These are phyloP conservation scores for Cytospora leucostoma DNA, from an alignment of 2,329 filamentous ascomycete species.

Conservation along the genomic window DNA sequence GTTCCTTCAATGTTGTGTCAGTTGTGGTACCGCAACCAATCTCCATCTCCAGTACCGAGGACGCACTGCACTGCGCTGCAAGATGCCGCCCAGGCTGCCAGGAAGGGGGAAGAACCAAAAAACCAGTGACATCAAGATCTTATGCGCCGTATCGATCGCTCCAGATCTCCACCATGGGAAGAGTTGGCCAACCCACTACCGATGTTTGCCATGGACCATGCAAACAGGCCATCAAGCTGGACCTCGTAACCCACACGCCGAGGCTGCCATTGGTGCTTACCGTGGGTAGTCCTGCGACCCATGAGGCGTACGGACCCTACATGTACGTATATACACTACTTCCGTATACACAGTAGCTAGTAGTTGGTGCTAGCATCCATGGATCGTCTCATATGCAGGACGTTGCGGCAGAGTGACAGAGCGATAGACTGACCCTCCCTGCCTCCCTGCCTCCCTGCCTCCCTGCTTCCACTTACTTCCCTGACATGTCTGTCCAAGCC, in stretches of 20 bases:
- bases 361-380: background rate
- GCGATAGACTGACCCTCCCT: background rate
- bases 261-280: background rate
- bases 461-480: background rate
- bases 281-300: background rate
- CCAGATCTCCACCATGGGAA: background rate
- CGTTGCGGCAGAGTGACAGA: background rate
- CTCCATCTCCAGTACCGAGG: no score
- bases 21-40: background rate
- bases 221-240: no score
- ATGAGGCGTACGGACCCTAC: background rate
- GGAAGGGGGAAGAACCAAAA: background rate
- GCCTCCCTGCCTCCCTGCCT: background rate
- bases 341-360: background rate
- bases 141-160: background rate
- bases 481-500: background rate
- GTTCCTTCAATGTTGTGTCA: background rate
- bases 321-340: no score
- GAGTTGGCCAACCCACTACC: background rate
- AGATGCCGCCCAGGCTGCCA: background rate
- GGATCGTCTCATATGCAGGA: background rate
- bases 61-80: background rate
- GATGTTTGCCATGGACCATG: background rate
- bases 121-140: background rate
- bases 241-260: background rate